Percentiles rank a stretch among this genome's conserved stretches.
These are phyloP conservation scores for Elsinoe necatrix DNA, from an alignment of 2,329 filamentous ascomycete genomes.

Conservation along the genomic window DNA sequence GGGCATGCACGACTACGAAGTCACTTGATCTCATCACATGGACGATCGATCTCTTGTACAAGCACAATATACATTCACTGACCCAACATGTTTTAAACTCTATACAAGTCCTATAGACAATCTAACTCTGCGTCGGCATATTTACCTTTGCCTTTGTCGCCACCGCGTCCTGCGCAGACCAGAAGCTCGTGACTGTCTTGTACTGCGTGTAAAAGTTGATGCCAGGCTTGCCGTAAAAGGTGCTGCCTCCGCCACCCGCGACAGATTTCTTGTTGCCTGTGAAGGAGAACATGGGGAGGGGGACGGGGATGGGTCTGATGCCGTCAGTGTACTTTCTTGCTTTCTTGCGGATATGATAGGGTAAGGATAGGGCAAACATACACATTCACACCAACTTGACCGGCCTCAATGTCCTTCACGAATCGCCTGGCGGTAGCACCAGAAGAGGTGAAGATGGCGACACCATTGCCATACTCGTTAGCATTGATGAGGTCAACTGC, in stretches of 20 bases:
- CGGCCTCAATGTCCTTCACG: constrained; percentile 72
- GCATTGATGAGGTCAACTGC: constrained; percentile 73
- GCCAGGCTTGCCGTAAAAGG: constrained; percentile 90
- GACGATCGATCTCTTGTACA: not conserved
- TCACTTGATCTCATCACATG: not conserved
- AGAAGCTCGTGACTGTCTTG: constrained; percentile 94
- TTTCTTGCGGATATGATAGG: no score
- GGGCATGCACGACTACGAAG: not conserved
- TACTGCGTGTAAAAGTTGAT: constrained; percentile 93
- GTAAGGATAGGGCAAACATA: constrained; percentile 22
- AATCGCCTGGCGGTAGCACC: constrained; percentile 70
- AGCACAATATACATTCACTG: not conserved
- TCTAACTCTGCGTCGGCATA: constrained; percentile 63
- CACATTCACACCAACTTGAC: constrained; percentile 80
- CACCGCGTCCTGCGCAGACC: constrained; percentile 77
- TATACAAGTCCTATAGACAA: not conserved
- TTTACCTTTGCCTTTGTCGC: constrained; percentile 76
- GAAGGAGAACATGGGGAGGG: constrained; percentile 55
- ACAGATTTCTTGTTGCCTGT: constrained; percentile 75
- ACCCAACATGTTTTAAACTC: not conserved
- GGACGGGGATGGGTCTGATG: constrained; percentile 22
- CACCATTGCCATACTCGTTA: constrained; percentile 82
- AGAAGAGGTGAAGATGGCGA: constrained; percentile 73
- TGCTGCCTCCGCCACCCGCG: constrained; percentile 83
- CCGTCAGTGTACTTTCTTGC: not conserved